phyloP scores from a whole-genome alignment of 805 yeast species.

The Candida succiphila region DNA sequence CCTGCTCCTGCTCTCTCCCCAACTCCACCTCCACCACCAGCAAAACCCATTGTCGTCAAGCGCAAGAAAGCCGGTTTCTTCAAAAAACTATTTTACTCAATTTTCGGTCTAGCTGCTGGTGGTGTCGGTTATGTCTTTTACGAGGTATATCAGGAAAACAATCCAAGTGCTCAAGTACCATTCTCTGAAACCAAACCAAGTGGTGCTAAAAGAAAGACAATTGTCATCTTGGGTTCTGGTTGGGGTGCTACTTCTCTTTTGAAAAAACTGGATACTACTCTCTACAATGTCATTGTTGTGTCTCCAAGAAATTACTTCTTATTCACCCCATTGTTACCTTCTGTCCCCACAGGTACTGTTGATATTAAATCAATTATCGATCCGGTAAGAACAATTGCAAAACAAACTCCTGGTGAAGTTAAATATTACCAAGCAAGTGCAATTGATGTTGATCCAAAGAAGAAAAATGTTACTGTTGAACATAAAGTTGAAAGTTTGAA shows the following conservation, averaged over 20 bases:
- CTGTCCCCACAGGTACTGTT: constrained; percentile 88
- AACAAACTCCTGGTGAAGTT: constrained; percentile 64
- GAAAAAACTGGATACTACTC: constrained; percentile 74
- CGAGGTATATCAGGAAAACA: constrained; percentile 49
- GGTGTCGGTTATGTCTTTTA: constrained; percentile 51
- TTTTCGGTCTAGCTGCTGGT: constrained; percentile 38
- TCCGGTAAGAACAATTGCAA: constrained; percentile 78
- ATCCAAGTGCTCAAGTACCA: constrained; percentile 49
- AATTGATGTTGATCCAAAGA: constrained; percentile 65
- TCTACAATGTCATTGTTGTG: constrained; percentile 80
- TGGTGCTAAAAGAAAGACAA: constrained; percentile 55
- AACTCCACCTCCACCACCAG: constrained; percentile 2
- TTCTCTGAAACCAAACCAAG: constrained; percentile 35
- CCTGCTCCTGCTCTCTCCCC: constrained; percentile 2
- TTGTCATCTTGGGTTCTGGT: constrained; percentile 78
- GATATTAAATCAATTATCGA: constrained; percentile 87
- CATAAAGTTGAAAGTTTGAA: constrained; percentile 41
- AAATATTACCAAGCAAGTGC: constrained; percentile 86
- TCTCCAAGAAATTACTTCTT: constrained; percentile 92
- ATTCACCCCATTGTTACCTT: constrained; percentile 91
- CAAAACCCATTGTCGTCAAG: constrained; percentile 1
- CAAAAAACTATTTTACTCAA: constrained; percentile 33
- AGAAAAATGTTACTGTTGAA: constrained; percentile 52
- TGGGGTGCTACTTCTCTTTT: constrained; percentile 88
- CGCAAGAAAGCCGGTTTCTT: constrained; percentile 19